phyloP scores from a whole-genome alignment of 306 rosid genomes.

The Medicago ruthenica region DNA sequence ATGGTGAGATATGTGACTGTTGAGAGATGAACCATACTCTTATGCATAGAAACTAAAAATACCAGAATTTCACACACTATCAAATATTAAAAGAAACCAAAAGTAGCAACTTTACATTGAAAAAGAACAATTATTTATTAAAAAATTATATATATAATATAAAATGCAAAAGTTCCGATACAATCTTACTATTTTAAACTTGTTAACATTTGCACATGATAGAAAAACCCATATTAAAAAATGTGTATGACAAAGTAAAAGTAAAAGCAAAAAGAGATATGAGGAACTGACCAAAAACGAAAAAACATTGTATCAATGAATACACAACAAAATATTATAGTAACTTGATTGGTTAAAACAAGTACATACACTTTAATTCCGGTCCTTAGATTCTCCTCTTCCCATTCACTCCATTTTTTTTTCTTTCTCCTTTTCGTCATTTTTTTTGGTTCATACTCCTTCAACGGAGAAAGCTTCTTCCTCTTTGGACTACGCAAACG shows the following conservation, averaged over 20 bases:
- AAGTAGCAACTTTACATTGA: too few species aligned
- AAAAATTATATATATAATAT: too few species aligned
- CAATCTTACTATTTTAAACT: too few species aligned
- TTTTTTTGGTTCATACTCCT: conserved; percentile 38
- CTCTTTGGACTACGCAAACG: conserved; percentile 57
- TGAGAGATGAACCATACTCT: not conserved
- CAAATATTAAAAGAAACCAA: not conserved
- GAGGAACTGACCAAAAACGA: not conserved
- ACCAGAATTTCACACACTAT: not conserved
- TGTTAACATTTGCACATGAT: too few species aligned
- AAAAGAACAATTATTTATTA: too few species aligned
- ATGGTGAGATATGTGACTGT: not conserved
- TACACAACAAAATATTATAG: not conserved
- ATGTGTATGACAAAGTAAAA: not conserved
- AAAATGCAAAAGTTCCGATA: too few species aligned
- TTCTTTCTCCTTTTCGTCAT: conserved; percentile 52
- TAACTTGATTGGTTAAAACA: conserved; percentile 2
- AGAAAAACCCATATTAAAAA: too few species aligned
- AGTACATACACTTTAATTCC: conserved; percentile 58
- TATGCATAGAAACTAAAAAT: not conserved
- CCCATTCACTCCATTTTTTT: conserved; percentile 65
- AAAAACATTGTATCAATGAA: not conserved
- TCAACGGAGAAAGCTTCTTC: conserved; percentile 55
- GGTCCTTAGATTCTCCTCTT: conserved; percentile 59
- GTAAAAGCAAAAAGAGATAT: not conserved